Percentiles rank a stretch among this genome's conserved stretches.
Evolutionary conservation across 139 green algal species (phyloP).

Genomic region (Chara braunii): DNA sequence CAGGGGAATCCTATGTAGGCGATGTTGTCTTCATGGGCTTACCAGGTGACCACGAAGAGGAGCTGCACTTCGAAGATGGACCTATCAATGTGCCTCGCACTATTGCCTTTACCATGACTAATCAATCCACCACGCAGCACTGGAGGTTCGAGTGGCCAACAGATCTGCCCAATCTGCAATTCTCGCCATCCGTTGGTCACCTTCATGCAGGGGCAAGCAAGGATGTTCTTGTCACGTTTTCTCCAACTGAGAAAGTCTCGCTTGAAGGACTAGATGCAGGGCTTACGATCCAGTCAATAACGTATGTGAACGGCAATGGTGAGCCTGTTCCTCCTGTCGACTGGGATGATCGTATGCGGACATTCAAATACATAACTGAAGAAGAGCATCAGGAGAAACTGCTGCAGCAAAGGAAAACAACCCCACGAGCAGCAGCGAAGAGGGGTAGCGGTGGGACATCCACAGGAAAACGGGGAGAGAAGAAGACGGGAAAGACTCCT

Average conservation of each 20-base stretch:
- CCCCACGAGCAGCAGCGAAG: too few species aligned
- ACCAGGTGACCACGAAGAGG: slow-evolving; percentile 48
- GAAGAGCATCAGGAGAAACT: too few species aligned
- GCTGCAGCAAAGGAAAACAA: too few species aligned
- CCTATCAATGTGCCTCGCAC: slow-evolving; percentile 31
- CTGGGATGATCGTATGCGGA: too few species aligned
- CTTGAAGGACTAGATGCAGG: too few species aligned
- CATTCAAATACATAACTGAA: too few species aligned
- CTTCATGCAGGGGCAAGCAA: slow-evolving; percentile 52
- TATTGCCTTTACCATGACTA: slow-evolving; percentile 46
- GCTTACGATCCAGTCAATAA: too few species aligned
- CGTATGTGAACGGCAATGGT: too few species aligned
- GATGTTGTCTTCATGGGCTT: slow-evolving; percentile 59
- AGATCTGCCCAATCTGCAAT: slow-evolving; percentile 41
- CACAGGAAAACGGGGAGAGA: too few species aligned
- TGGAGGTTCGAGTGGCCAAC: slow-evolving; percentile 52
- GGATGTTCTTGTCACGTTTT: slow-evolving; percentile 55
- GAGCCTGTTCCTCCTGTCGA: too few species aligned
- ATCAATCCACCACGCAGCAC: slow-evolving; percentile 28
- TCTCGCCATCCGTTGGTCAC: slow-evolving; percentile 56
- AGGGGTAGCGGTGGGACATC: too few species aligned
- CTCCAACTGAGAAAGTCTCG: slow-evolving; percentile 21
- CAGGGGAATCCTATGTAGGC: slow-evolving; percentile 61
- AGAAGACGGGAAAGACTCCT: too few species aligned
- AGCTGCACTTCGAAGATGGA: slow-evolving; percentile 55